phyloP scores from a whole-genome alignment of 495 filamentous ascomycete genomes.

The Jackrogersella minutella region DNA sequence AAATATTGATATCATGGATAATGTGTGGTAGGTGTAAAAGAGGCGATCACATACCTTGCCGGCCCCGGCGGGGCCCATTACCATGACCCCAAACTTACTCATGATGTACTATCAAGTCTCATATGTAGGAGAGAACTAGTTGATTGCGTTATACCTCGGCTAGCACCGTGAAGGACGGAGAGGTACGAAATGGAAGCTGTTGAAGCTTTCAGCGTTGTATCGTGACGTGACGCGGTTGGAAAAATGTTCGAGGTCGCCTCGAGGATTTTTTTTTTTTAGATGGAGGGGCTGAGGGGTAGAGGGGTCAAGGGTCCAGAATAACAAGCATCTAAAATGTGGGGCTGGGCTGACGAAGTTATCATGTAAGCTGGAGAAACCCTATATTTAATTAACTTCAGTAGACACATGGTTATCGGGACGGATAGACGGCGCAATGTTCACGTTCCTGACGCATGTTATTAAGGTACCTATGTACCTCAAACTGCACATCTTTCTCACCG shows the following conservation, averaged over 20 bases:
- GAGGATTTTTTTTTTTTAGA: conserved; percentile 23
- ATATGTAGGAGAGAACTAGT: too few species aligned
- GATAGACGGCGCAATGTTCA: too few species aligned
- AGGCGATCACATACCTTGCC: conserved; percentile 69
- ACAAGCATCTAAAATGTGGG: conserved; percentile 23
- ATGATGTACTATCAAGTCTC: conserved; percentile 59
- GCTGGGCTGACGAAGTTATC: conserved; percentile 23
- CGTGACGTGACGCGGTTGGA: conserved; percentile 11
- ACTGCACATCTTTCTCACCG: conserved; percentile 5
- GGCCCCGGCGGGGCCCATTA: conserved; percentile 91
- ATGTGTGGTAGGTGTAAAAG: neutral
- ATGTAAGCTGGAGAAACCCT: conserved; percentile 14
- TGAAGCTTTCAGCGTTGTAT: conserved; percentile 39
- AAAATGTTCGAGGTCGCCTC: neutral
- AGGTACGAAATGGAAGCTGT: neutral
- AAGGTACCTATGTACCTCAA: neutral
- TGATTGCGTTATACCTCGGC: too few species aligned
- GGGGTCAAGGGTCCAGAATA: conserved; percentile 13
- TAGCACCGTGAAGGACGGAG: too few species aligned
- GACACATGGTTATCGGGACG: too few species aligned
- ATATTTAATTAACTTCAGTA: neutral
- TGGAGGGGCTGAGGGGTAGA: conserved; percentile 29
- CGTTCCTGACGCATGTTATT: neutral
- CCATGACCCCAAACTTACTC: conserved; percentile 94
- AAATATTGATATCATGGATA: neutral